phyloP scores from a whole-genome alignment of 495 filamentous ascomycete genomes.

The Thermothielavioides terrestris region DNA sequence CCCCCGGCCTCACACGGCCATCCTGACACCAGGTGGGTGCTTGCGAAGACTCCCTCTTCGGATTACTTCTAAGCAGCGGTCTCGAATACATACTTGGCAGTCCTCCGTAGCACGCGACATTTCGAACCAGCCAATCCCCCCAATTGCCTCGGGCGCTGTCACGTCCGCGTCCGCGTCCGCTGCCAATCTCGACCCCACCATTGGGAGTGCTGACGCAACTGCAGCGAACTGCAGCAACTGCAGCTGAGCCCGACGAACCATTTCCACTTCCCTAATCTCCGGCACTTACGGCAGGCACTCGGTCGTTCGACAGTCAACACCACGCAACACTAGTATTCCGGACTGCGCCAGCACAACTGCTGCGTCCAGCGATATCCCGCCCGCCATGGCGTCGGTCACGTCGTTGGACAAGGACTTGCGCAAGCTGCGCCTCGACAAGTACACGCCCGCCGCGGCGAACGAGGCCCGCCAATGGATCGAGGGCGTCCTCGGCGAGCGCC shows the following conservation, averaged over 20 bases:
- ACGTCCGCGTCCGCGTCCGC: neutral
- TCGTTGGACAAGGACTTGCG: conserved; percentile 94
- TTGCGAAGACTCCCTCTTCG: no score
- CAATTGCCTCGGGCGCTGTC: neutral
- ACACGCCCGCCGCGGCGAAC: conserved; percentile 84
- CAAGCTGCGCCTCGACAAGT: conserved; percentile 84
- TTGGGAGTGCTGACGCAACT: neutral
- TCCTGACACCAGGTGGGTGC: no score
- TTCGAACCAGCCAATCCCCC: no score
- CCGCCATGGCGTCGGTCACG: conserved; percentile 80
- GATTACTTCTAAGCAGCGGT: no score
- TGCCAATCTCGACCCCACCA: neutral
- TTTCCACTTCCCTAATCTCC: neutral
- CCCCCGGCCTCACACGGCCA: no score
- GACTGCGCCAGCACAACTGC: no score
- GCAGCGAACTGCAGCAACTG: neutral
- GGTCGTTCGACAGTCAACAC: neutral
- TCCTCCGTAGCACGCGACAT: neutral
- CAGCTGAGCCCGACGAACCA: neutral
- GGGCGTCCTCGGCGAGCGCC: conserved; percentile 60
- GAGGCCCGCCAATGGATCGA: conserved; percentile 87
- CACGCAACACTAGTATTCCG: no score
- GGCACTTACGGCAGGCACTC: no score
- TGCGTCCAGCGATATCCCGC: no score
- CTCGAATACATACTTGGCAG: no score